These are phyloP conservation scores for Huiozyma naganishii DNA, from an alignment of 805 yeast species.

Conservation along the genomic window DNA sequence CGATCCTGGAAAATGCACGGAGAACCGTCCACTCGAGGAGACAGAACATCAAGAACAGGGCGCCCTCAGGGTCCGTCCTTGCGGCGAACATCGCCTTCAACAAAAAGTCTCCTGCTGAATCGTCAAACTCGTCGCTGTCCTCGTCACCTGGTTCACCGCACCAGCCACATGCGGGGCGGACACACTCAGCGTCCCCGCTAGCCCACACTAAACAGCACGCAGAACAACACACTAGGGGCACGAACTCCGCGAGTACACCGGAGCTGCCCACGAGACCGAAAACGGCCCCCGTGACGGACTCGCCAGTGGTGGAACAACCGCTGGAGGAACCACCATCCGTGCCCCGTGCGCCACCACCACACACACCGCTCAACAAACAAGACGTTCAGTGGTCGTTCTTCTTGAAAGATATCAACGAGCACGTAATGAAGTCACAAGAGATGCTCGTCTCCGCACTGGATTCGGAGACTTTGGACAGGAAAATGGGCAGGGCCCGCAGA, in stretches of 20 bases:
- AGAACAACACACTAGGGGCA: not conserved
- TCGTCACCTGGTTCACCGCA: not conserved
- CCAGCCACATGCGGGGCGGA: too few species aligned
- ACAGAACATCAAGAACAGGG: conserved; percentile 6
- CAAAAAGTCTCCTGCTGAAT: conserved; percentile 6
- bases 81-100: conserved; percentile 17
- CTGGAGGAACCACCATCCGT: not conserved
- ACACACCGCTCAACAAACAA: conserved; percentile 30
- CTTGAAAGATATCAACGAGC: conserved; percentile 45
- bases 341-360: conserved; percentile 11
- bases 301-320: not conserved
- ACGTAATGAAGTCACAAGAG: conserved; percentile 48
- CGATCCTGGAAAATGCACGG: conserved; percentile 24
- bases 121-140: not conserved
- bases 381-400: conserved; percentile 52
- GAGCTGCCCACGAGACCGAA: not conserved
- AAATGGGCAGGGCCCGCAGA: conserved; percentile 37
- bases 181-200: not conserved
- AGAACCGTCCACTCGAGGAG: conserved; percentile 15
- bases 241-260: conserved; percentile 3
- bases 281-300: not conserved
- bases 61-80: conserved; percentile 14
- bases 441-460: conserved; percentile 35
- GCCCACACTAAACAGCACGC: not conserved
- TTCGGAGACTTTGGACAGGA: conserved; percentile 43